These are phyloP conservation scores for Jatropha multifida DNA, from an alignment of 441 rosid genomes.

Conservation along the genomic window DNA sequence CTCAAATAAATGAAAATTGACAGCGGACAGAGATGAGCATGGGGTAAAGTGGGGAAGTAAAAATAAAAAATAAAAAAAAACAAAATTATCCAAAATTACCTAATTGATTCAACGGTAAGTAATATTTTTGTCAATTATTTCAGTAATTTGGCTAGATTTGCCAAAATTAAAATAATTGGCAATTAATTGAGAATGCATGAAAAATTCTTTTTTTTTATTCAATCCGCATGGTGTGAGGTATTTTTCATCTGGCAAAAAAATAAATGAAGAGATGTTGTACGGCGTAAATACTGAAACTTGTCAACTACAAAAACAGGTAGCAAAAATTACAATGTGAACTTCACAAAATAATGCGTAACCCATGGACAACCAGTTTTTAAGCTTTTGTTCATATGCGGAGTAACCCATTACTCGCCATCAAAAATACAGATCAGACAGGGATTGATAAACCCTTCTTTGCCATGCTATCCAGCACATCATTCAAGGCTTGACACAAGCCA, in stretches of 20 bases:
- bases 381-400: slow-evolving; percentile 8
- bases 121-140: too few species aligned
- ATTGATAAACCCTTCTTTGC: slow-evolving; percentile 88
- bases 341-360: slow-evolving; percentile 17
- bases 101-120: not conserved
- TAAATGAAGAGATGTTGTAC: not conserved
- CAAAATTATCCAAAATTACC: too few species aligned
- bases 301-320: not conserved
- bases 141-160: not conserved
- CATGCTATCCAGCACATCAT: slow-evolving; percentile 87
- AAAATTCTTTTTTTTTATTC: not conserved
- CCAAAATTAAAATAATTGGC: not conserved
- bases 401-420: not conserved
- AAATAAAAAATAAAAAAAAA: too few species aligned
- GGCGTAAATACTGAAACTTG: not conserved
- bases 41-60: too few species aligned
- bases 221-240: not conserved
- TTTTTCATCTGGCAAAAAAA: not conserved
- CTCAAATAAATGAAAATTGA: too few species aligned
- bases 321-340: slow-evolving; percentile 18
- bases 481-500: slow-evolving; percentile 91
- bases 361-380: slow-evolving; percentile 5
- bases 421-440: slow-evolving; percentile 48
- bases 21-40: too few species aligned
- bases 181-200: not conserved